These are phyloP conservation scores for Plenodomus biglobosus DNA, from an alignment of 2,329 filamentous ascomycete species.

Conservation along the genomic window DNA sequence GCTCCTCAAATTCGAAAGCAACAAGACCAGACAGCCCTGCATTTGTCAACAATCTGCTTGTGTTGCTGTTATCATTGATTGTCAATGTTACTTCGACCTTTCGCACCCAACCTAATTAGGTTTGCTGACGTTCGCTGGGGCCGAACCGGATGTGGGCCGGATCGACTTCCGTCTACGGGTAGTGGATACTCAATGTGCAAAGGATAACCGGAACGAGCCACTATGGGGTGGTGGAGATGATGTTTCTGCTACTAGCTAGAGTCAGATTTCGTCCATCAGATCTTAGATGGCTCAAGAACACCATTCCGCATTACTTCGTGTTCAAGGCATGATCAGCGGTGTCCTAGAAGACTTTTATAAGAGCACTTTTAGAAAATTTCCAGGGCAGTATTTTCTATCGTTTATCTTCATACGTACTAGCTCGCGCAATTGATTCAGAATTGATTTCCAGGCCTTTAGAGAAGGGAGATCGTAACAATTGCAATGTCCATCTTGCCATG, in stretches of 20 bases:
- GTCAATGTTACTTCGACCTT: not conserved
- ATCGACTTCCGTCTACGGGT: constrained; percentile 1
- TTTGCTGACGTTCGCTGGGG: constrained; percentile 1
- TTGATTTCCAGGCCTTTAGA: no score
- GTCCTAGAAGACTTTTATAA: not conserved
- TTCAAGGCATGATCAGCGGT: not conserved
- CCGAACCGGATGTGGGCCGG: constrained; percentile 4
- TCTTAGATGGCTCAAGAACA: not conserved
- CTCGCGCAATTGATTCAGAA: no score
- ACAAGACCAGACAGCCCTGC: not conserved
- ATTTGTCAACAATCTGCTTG: not conserved
- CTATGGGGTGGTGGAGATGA: not conserved
- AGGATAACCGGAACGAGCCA: not conserved
- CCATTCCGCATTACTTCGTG: not conserved
- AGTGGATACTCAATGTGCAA: not conserved
- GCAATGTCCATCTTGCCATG: not conserved
- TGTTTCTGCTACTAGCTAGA: not conserved
- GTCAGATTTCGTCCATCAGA: not conserved
- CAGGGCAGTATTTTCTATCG: no score
- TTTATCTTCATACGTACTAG: no score
- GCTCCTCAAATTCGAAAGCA: constrained; percentile 1
- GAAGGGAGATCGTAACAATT: not conserved
- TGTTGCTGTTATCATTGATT: not conserved
- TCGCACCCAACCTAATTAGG: no score
- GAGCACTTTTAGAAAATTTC: not conserved